Base-by-base conservation (phyloP, 2,329 filamentous ascomycete genomes). In the Phialocephala sp. region DNA sequence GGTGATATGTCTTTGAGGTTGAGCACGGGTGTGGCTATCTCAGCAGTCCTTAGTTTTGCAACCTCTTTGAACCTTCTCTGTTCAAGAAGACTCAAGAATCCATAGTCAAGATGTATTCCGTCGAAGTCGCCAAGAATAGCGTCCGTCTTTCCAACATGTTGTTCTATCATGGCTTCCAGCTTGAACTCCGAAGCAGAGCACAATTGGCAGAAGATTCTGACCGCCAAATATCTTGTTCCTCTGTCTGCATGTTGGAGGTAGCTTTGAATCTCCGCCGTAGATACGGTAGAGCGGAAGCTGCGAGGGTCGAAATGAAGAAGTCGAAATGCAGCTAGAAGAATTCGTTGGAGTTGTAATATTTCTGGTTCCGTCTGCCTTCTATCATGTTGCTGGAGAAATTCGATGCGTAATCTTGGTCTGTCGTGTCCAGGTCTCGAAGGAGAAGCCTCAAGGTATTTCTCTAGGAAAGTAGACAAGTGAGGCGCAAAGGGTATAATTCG, bases 401-500 rank as follows among this genome's bases (percentile, higher is more conserved):
- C 32, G 68, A 75, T 72, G 20, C 22, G 67, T 2, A 67, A 52
- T n/a, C 36, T 15, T 39, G 75, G 68, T 70, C 70, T 64, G 32
- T 63, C 62, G 35, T 66, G 63, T 77, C 75, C 66, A 78, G 72
- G 70, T 69, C 68, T 73, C 12, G 61, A 52, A 15, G 62, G 37
- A 4, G 65, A 68, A 32, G 43, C 69, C 61, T 70, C 59, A 18
- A 79, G 70, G 66, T 77, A 76, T 73, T 82, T 81, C 78, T 89
- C 85, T 68, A 92, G 85, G 76, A 93, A 92, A 66, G 88, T 85
- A 61, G 89, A 88, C 52, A 98, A 83, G 75, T 94, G 88, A 59
- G 93, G 91, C 70, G 91, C 91, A 81, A 95, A 89, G 20, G 93
- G 92, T 72, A 97, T 78, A 68, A 97, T 84, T 74, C 91, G 86